Percentiles rank a stretch among this genome's conserved stretches.
Conservation (phyloP, 768 basidiomycete genomes). For the Lactarius akahatsu region DNA sequence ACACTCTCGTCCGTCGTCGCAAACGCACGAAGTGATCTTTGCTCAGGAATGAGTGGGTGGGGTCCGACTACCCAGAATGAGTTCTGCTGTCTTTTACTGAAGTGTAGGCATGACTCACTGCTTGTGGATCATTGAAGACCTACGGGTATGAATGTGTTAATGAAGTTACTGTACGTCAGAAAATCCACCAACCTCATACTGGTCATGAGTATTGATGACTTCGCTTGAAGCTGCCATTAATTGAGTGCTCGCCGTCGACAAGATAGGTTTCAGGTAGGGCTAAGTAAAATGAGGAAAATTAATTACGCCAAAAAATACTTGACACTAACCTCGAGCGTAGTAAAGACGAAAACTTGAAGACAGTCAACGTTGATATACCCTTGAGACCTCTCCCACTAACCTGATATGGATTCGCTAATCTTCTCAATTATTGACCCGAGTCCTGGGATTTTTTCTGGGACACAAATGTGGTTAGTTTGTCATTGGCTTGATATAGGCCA, state of each 20-base stretch:
- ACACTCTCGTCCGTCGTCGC: constrained; percentile 11
- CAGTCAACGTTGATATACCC: background rate
- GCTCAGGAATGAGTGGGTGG: constrained; percentile 85
- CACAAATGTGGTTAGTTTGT: background rate
- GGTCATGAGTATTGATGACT: constrained; percentile 78
- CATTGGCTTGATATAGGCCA: background rate
- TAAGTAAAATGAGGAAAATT: constrained; percentile 32
- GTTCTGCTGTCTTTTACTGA: background rate
- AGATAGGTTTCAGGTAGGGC: constrained; percentile 79
- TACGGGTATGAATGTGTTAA: constrained; percentile 19
- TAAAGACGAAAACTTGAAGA: constrained; percentile 69
- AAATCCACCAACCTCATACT: constrained; percentile 59
- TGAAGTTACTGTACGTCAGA: background rate
- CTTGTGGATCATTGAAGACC: constrained; percentile 80
- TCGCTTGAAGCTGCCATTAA: constrained; percentile 65
- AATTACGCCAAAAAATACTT: background rate
- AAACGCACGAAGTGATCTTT: constrained; percentile 84
- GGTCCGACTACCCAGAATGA: constrained; percentile 57
- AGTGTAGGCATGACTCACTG: constrained; percentile 49
- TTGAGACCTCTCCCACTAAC: constrained; percentile 34
- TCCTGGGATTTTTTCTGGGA: constrained; percentile 79
- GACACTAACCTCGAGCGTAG: constrained; percentile 73
- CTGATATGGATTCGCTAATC: constrained; percentile 67
- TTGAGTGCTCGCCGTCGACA: constrained; percentile 65
- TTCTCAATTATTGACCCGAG: constrained; percentile 73